Evolutionary conservation across 192 early-diverging fungal species (phyloP), one percentile per base, ranked within the genome.

Genomic region (Coemansia sp.): DNA sequence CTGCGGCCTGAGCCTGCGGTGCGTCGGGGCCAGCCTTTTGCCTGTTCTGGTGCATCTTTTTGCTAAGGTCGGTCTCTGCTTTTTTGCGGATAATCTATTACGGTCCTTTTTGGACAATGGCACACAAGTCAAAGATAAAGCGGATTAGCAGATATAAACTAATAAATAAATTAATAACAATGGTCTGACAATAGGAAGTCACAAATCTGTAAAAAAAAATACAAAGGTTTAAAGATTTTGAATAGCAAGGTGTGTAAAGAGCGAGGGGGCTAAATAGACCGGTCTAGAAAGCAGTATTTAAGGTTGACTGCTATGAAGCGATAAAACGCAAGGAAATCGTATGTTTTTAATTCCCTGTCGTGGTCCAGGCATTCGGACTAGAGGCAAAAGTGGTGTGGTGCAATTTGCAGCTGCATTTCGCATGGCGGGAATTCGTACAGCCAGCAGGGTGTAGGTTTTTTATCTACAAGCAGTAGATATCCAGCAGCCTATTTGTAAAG

Each of bases 11-110:
- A 45, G 51, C 33, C 48, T 68, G 69, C 36, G 75, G 64, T 3
- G 48, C 61, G 18, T 74, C 72, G 17, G 56, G 66, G 5, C 42
- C 61, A 22, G 58, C 69, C 34, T 69, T 66, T 34, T 76, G 73
- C 40, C 67, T 61, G 68, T 57, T 73, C 68, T 82, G 79, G 64
- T 58, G 65, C 74, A 77, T 74, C 74, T 88, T 90, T 72, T 86
- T 88, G 68, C 80, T 87, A 16, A 91, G 75, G 58, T 90, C 90
- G 29, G 87, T 81, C 67, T 90, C 90, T 56, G 89, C 84, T 76
- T 89, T 91, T 76, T 89, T 89, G 51, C 90, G 87, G 58, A 91
- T 91, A 57, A 86, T 86, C 85, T 88, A 25, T 25, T 25, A 77
- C 32, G 0, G 42, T 4, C 4, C 3, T 1, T 45, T 45, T 25